Conservation (phyloP, 768 basidiomycete species). For the Cyathus striatus region DNA sequence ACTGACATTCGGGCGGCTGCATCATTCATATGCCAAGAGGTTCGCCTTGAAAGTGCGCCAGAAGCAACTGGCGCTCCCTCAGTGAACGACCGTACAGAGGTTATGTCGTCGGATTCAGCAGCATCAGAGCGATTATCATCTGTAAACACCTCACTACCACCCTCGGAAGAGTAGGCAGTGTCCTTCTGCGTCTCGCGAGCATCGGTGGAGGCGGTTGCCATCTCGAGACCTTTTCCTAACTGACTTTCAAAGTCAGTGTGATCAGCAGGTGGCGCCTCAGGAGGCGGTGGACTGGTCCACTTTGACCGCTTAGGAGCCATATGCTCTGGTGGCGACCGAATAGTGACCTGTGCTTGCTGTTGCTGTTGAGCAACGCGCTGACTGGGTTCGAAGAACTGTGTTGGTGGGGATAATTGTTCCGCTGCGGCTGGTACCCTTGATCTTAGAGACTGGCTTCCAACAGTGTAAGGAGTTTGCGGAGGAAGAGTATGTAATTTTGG, state of each 20-base stretch:
- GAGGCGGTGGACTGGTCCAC: conserved; percentile 84
- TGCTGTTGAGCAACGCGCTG: conserved; percentile 20
- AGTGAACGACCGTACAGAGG: conserved; percentile 62
- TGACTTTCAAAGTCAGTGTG: conserved; percentile 64
- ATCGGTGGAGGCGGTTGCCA: conserved; percentile 62
- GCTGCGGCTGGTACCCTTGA: conserved; percentile 33
- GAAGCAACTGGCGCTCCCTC: conserved; percentile 35
- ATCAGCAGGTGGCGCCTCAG: conserved; percentile 64
- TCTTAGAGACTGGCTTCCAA: conserved; percentile 57
- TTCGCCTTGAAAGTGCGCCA: conserved; percentile 31
- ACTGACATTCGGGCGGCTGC: conserved; percentile 17
- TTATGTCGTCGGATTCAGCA: conserved; percentile 63
- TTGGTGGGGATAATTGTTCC: conserved; percentile 52
- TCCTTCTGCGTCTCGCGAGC: conserved; percentile 49
- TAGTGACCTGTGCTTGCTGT: conserved; percentile 24
- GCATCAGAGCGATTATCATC: conserved; percentile 66
- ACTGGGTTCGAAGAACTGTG: conserved; percentile 40
- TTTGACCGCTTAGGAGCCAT: conserved; percentile 79
- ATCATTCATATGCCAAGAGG: conserved; percentile 42
- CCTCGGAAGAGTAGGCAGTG: conserved; percentile 44
- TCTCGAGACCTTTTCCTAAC: conserved; percentile 57
- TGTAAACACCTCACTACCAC: conserved; percentile 58
- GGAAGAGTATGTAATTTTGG: conserved; percentile 45
- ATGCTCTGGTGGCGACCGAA: conserved; percentile 57
- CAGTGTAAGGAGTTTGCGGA: conserved; percentile 67